Evolutionary conservation across 768 basidiomycete species (phyloP).

Genomic region (Tulasnella sp.): DNA sequence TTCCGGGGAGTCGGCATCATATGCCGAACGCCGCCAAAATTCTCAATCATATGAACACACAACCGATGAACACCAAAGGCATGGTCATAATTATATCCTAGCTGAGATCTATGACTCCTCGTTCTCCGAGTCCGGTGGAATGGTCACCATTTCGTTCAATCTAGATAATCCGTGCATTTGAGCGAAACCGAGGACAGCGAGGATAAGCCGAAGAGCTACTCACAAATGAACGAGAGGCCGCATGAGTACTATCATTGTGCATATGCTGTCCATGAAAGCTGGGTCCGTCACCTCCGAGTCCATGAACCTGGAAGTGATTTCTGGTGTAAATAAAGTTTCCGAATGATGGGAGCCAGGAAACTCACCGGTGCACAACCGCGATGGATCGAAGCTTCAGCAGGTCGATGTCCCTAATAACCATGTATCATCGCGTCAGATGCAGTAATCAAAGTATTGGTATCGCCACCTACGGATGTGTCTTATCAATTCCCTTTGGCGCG

Average conservation of each 20-base stretch:
- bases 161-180: slow-evolving; percentile 29
- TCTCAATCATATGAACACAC: too few relatives aligned
- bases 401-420: slow-evolving; percentile 66
- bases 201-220: slow-evolving; percentile 20
- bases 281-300: slow-evolving; percentile 62
- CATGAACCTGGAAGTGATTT: slow-evolving; percentile 42
- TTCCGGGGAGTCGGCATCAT: background rate
- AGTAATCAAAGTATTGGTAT: background rate
- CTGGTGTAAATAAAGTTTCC: slow-evolving; percentile 15
- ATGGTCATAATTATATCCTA: too few relatives aligned
- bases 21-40: too few relatives aligned
- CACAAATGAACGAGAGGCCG: slow-evolving; percentile 75
- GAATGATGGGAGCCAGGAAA: slow-evolving; percentile 13
- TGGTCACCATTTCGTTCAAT: slow-evolving; percentile 62
- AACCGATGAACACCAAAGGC: too few relatives aligned
- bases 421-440: background rate
- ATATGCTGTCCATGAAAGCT: slow-evolving; percentile 55
- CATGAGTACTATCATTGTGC: slow-evolving; percentile 43
- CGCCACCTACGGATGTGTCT: slow-evolving; percentile 54
- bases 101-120: slow-evolving; percentile 17
- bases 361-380: slow-evolving; percentile 53
- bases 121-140: slow-evolving; percentile 28
- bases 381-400: slow-evolving; percentile 75
- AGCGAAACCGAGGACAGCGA: background rate
- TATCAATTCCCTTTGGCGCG: slow-evolving; percentile 83